These are phyloP conservation scores for Corylus avellana DNA, from an alignment of 306 rosid species.

Conservation along the genomic window DNA sequence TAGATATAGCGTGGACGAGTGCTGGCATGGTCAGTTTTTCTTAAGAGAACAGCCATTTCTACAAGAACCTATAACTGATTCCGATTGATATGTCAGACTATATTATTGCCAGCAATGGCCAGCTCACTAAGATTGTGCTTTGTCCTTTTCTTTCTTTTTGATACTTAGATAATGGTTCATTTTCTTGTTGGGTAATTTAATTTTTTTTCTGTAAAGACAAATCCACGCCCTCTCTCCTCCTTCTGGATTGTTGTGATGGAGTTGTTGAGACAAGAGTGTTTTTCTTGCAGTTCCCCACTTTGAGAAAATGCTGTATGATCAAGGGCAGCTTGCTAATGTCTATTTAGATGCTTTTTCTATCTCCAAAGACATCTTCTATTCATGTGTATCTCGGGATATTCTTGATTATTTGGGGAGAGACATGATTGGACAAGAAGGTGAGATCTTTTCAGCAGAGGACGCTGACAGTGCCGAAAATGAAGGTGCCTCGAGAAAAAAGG, in stretches of 20 bases:
- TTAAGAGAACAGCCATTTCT: constrained; percentile 19
- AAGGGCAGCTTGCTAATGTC: constrained; percentile 84
- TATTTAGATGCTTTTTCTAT: constrained; percentile 80
- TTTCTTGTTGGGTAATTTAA: neutral
- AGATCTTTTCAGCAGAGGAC: constrained; percentile 99
- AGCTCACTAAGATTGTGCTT: neutral
- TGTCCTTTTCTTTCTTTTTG: neutral
- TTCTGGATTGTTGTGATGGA: constrained; percentile 24
- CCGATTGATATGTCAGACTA: neutral
- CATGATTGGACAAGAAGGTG: constrained; percentile 92
- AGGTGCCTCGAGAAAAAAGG: constrained; percentile 71
- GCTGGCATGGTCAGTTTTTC: constrained; percentile 89
- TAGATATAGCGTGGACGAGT: constrained; percentile 94
- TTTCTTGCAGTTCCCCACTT: constrained; percentile 91
- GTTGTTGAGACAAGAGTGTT: constrained; percentile 26
- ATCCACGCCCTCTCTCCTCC: neutral
- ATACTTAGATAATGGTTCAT: neutral
- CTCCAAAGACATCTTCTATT: constrained; percentile 70
- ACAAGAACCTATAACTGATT: constrained; percentile 9
- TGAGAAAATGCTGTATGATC: constrained; percentile 98
- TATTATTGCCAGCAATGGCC: neutral
- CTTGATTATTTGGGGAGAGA: constrained; percentile 91
- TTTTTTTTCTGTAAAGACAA: constrained; percentile 4
- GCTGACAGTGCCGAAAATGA: constrained; percentile 96
- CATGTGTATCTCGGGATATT: constrained; percentile 69